Conservation (phyloP, 176 grass and related monocot species). For the Avena atlantica region DNA sequence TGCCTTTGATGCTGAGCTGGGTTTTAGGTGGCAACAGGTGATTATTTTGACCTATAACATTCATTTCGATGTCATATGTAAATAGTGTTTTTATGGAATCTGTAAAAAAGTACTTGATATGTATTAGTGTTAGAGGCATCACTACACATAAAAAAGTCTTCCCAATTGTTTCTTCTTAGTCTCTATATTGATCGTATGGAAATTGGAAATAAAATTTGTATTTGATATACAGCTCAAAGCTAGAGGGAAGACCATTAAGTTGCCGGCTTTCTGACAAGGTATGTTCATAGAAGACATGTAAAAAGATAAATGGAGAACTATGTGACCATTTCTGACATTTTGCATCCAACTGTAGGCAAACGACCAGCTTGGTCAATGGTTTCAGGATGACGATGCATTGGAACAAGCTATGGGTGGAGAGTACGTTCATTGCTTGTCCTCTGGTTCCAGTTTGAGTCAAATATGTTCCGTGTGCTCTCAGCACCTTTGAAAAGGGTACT, state of each 20-base stretch:
- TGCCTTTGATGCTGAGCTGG: slow-evolving; percentile 95
- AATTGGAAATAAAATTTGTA: slow-evolving; percentile 21
- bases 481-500: slow-evolving; percentile 10
- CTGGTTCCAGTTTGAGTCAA: slow-evolving; percentile 23
- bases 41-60: slow-evolving; percentile 51
- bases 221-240: slow-evolving; percentile 68
- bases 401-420: slow-evolving; percentile 94
- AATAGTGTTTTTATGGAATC: not conserved
- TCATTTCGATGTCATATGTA: slow-evolving; percentile 4
- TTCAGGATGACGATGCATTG: slow-evolving; percentile 94
- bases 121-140: not conserved
- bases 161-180: not conserved
- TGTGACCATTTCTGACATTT: slow-evolving; percentile 50
- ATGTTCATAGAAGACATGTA: not conserved
- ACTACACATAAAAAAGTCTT: not conserved
- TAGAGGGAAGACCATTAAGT: slow-evolving; percentile 85
- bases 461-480: slow-evolving; percentile 2
- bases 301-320: not conserved
- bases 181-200: slow-evolving; percentile 35
- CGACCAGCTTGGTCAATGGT: slow-evolving; percentile 83
- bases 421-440: slow-evolving; percentile 55
- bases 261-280: slow-evolving; percentile 95
- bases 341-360: slow-evolving; percentile 65
- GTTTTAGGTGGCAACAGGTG: slow-evolving; percentile 96
- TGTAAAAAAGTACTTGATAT: slow-evolving; percentile 9